A percentile compares a stretch with the other conserved stretches of the same genome.
These are phyloP conservation scores for Seiridium cupressi DNA, from an alignment of 2,329 filamentous ascomycete species.

Conservation along the genomic window DNA sequence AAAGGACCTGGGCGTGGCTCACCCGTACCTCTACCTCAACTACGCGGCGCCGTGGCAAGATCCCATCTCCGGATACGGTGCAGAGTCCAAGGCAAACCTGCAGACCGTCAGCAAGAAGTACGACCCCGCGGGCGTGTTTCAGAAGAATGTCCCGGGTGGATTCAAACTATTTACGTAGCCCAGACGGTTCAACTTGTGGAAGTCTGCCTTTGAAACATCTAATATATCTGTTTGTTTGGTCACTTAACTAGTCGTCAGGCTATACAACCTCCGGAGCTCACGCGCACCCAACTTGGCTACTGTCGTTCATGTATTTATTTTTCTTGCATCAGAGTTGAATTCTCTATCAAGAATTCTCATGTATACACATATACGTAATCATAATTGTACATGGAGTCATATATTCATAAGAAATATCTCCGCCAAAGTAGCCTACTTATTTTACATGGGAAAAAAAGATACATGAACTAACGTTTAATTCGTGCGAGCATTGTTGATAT, in stretches of 20 bases:
- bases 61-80: constrained; percentile 16
- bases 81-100: background rate
- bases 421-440: too few species aligned
- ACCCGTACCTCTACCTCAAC: constrained; percentile 18
- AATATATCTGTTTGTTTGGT: background rate
- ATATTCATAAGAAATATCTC: too few species aligned
- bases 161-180: background rate
- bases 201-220: background rate
- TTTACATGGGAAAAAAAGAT: too few species aligned
- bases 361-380: too few species aligned
- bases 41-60: constrained; percentile 21
- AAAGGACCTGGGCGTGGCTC: constrained; percentile 12
- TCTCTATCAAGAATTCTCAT: too few species aligned
- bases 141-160: background rate
- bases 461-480: too few species aligned
- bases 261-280: too few species aligned
- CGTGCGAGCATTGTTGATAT: too few species aligned
- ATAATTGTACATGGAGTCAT: too few species aligned
- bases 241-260: background rate
- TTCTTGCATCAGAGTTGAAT: too few species aligned
- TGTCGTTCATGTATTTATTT: too few species aligned
- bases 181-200: background rate
- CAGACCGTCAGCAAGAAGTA: background rate
- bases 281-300: too few species aligned
- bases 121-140: background rate